Percentiles rank a stretch among this genome's conserved stretches.
These are phyloP conservation scores for Penicillium crystallinum DNA, from an alignment of 495 filamentous ascomycete species.

Conservation along the genomic window DNA sequence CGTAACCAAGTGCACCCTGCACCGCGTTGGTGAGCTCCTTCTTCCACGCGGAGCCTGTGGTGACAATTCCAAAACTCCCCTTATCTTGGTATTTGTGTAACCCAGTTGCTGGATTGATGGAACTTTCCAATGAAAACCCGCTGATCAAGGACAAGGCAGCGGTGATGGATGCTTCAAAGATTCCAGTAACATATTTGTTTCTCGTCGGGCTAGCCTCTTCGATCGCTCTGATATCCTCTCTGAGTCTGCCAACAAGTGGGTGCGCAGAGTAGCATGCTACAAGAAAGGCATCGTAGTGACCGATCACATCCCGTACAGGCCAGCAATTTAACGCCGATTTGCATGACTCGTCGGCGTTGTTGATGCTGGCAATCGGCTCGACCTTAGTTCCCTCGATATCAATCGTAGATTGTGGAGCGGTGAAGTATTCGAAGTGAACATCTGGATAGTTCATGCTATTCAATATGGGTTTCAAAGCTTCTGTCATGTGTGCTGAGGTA, in stretches of 20 bases:
- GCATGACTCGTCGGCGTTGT: conserved; percentile 45
- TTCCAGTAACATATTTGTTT: conserved; percentile 65
- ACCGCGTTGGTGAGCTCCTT: conserved; percentile 61
- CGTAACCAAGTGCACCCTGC: conserved; percentile 35
- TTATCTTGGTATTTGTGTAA: conserved; percentile 30
- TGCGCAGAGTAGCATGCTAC: conserved; percentile 89
- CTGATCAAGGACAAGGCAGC: conserved; percentile 49
- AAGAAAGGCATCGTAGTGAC: conserved; percentile 67
- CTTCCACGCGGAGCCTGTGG: conserved; percentile 82
- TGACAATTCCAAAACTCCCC: conserved; percentile 80
- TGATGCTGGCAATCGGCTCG: conserved; percentile 41
- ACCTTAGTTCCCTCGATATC: conserved; percentile 25
- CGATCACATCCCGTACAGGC: conserved; percentile 47
- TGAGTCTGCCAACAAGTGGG: conserved; percentile 64
- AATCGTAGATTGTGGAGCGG: conserved; percentile 38
- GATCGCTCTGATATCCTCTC: conserved; percentile 28
- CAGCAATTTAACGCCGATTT: conserved; percentile 54
- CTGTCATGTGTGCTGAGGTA: conserved; percentile 77
- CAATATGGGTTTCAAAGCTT: conserved; percentile 62
- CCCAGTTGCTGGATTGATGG: conserved; percentile 20
- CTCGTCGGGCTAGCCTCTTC: conserved; percentile 17
- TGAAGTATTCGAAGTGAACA: conserved; percentile 52
- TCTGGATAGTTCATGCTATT: conserved; percentile 42
- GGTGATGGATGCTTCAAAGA: conserved; percentile 76
- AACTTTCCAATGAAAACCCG: conserved; percentile 25